Evolutionary conservation across 129 eudicot genomes (phyloP), one percentile per base, ranked within the genome.

Genomic region (Saussurea involucrata): DNA sequence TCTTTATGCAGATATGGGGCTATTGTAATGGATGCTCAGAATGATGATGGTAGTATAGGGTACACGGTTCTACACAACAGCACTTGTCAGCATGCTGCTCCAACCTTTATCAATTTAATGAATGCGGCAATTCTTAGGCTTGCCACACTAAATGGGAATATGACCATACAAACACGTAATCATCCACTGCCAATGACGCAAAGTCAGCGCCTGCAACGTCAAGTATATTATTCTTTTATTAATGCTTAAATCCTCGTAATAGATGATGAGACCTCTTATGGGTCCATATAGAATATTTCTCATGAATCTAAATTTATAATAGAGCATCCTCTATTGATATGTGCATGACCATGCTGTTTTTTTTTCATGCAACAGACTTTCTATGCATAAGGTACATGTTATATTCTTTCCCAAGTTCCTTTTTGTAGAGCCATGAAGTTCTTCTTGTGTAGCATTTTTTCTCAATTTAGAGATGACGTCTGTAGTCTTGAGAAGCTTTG

Each of bases 1-100:
- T 61, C 36, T 68, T 69, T 29, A 10, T 86, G 86, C 87, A 93
- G 99, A 87, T 95, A 95, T 78, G 99, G 97, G 72, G 99, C 99
- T 36, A 70, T 92, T 73, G 84, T 95, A 58, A 92, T 95, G 97
- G 97, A 95, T 72, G 68, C 83, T 74, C 92, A 80, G 76, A 69
- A 86, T 63, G 86, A 80, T 69, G 90, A 92, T 78, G 97, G 96
- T 60, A 88, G 92, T 77, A 82, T 92, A 49, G 97, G 99, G 58
- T 95, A 92, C 85, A 87, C 99, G 20, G 77, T 95, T 81, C 92
- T 95, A 49, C 96, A 92, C 88, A 95, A 95, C 81, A 95, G 97
- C 79, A 74, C 97, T 27, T 95, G 96, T 82, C 99, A 95, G 90
- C 99, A 95, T 86, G 90, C 94, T 77, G 99, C 91, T 72, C 99